phyloP scores from a whole-genome alignment of 768 basidiomycete genomes.

The Cystobasidium tubakii region DNA sequence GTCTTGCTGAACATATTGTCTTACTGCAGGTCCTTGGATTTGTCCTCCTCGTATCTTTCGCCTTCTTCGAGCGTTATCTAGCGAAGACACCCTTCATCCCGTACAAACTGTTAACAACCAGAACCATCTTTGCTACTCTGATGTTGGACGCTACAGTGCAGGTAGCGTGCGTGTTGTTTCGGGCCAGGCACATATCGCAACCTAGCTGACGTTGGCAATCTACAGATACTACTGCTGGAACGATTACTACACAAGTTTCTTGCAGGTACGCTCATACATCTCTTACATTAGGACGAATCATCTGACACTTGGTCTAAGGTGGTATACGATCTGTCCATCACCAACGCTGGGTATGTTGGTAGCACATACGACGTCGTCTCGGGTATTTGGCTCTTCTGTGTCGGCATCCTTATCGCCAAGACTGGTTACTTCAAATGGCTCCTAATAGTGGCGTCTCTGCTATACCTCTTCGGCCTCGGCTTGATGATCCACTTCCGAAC shows the following conservation, averaged over 20 bases:
- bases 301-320: too few relatives aligned
- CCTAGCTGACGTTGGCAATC: not conserved
- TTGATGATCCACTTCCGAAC: constrained; percentile 47
- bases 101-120: not conserved
- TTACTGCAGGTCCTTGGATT: constrained; percentile 18
- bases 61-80: constrained; percentile 13
- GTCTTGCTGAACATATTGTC: not conserved
- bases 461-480: constrained; percentile 44
- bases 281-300: too few relatives aligned
- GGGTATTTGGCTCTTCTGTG: constrained; percentile 44
- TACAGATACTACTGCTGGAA: constrained; percentile 35
- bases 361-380: constrained; percentile 43
- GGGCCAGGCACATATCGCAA: not conserved
- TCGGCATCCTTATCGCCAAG: constrained; percentile 43
- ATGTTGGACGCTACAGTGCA: constrained; percentile 32
- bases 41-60: constrained; percentile 25
- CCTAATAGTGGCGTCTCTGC: constrained; percentile 37
- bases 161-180: constrained; percentile 36
- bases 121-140: constrained; percentile 36
- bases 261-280: constrained; percentile 38
- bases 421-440: constrained; percentile 46
- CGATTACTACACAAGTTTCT: constrained; percentile 38
- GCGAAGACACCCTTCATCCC: constrained; percentile 18
- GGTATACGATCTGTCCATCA: constrained; percentile 43
- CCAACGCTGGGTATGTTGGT: constrained; percentile 44